A percentile compares a stretch with the other conserved stretches of the same genome.
These are phyloP conservation scores for Fusarium verticillioides DNA, from an alignment of 2,329 filamentous ascomycete species.

Conservation along the genomic window DNA sequence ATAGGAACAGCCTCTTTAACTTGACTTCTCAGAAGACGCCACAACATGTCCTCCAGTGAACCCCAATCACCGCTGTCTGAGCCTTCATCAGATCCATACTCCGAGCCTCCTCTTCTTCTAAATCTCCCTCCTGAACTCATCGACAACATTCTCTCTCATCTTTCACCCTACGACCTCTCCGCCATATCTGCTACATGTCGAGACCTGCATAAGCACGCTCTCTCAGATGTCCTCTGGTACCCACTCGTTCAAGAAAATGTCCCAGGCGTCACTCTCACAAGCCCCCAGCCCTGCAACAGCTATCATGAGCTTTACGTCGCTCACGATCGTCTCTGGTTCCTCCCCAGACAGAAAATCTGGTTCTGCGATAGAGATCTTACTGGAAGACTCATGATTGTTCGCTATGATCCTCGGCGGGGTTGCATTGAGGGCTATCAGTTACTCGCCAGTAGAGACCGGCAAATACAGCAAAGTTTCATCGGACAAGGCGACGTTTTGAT, in stretches of 20 bases:
- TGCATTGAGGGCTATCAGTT: conserved; percentile 86
- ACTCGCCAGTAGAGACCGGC: conserved; percentile 69
- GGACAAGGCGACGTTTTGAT: conserved; percentile 74
- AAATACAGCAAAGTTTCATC: conserved; percentile 71
- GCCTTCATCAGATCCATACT: neutral
- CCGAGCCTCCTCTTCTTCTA: conserved; percentile 52
- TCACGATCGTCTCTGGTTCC: conserved; percentile 86
- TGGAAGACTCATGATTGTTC: conserved; percentile 79
- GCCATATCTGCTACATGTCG: conserved; percentile 70
- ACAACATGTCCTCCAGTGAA: neutral
- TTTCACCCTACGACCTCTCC: conserved; percentile 73
- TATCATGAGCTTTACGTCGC: conserved; percentile 79
- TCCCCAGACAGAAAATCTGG: conserved; percentile 84
- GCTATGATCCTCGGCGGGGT: conserved; percentile 77
- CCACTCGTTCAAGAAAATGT: conserved; percentile 75
- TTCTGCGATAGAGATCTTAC: conserved; percentile 79
- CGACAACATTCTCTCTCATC: conserved; percentile 73
- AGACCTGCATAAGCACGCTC: conserved; percentile 66
- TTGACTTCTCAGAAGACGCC: neutral
- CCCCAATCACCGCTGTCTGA: neutral
- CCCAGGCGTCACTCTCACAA: conserved; percentile 63
- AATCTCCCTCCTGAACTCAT: conserved; percentile 80
- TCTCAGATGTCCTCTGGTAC: conserved; percentile 78
- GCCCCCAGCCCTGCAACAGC: conserved; percentile 67
- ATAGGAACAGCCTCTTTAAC: neutral